phyloP scores from a whole-genome alignment of 352 stramenopile genomes.

The Bremia lactucae region DNA sequence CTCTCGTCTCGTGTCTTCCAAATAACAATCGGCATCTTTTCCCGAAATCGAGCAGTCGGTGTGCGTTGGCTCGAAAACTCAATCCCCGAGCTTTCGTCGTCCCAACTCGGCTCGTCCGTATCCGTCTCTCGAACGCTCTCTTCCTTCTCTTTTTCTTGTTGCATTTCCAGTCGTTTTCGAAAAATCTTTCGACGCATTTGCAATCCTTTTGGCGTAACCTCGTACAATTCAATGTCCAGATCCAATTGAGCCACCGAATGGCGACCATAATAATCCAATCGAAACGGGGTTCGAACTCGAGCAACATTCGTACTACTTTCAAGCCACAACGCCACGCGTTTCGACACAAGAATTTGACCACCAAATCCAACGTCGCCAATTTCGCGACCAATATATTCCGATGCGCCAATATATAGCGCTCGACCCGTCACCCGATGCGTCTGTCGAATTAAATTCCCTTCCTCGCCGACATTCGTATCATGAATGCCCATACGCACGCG shows the following conservation, averaged over 20 bases:
- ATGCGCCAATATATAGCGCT: slow-evolving; percentile 52
- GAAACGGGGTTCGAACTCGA: slow-evolving; percentile 29
- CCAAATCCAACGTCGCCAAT: slow-evolving; percentile 54
- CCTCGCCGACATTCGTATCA: slow-evolving; percentile 37
- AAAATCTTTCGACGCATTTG: slow-evolving; percentile 46
- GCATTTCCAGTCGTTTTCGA: slow-evolving; percentile 26
- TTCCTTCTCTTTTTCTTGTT: slow-evolving; percentile 18
- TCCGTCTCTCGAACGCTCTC: slow-evolving; percentile 16
- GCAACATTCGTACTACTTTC: slow-evolving; percentile 24
- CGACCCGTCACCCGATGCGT: slow-evolving; percentile 58
- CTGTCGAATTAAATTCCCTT: slow-evolving; percentile 39
- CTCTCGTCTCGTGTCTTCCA: slow-evolving; percentile 24
- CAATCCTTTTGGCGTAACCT: slow-evolving; percentile 45
- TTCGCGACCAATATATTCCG: slow-evolving; percentile 51
- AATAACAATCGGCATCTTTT: slow-evolving; percentile 25
- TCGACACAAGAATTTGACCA: slow-evolving; percentile 61
- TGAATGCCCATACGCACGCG: slow-evolving; percentile 74
- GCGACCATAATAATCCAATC: slow-evolving; percentile 38
- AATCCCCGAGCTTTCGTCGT: slow-evolving; percentile 21
- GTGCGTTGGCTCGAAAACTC: slow-evolving; percentile 35
- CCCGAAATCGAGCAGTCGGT: slow-evolving; percentile 27
- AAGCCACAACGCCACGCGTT: slow-evolving; percentile 43
- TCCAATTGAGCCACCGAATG: slow-evolving; percentile 39
- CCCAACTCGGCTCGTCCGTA: slow-evolving; percentile 24
- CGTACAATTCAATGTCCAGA: slow-evolving; percentile 47